Percentiles rank a stretch among this genome's conserved stretches.
These are phyloP conservation scores for Lunularia cruciata DNA, from an alignment of 225 moss, liverwort and hornwort genomes.

Conservation along the genomic window DNA sequence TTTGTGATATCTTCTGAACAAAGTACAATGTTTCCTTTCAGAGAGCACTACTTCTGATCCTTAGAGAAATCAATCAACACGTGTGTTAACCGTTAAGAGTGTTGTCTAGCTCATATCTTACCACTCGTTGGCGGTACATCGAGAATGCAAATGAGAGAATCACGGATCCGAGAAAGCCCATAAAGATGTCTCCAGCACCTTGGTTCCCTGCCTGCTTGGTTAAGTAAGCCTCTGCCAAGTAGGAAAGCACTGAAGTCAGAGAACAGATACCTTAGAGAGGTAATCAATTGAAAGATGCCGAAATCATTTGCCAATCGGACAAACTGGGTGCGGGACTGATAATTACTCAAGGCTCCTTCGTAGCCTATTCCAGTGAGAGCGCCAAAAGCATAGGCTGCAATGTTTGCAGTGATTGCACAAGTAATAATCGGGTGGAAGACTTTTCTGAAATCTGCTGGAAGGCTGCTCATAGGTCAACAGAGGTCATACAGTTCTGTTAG, in stretches of 20 bases:
- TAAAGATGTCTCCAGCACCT: conserved; percentile 91
- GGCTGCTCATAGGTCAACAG: conserved; percentile 43
- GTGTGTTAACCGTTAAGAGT: no score
- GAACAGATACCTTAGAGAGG: background rate
- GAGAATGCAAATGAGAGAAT: conserved; percentile 98
- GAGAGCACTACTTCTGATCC: no score
- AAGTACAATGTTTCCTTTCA: no score
- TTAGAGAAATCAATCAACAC: no score
- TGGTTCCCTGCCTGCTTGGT: conserved; percentile 88
- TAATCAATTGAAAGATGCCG: background rate
- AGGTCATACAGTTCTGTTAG: background rate
- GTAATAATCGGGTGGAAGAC: conserved; percentile 87
- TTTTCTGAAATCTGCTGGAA: conserved; percentile 68
- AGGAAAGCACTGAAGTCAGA: background rate
- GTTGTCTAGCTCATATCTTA: conserved; percentile 19
- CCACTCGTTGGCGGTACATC: conserved; percentile 95
- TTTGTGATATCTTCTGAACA: no score
- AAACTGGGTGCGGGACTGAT: background rate
- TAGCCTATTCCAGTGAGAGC: conserved; percentile 66
- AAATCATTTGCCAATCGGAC: background rate
- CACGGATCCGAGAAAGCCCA: conserved; percentile 92
- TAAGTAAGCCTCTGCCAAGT: conserved; percentile 75
- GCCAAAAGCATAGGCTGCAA: conserved; percentile 66
- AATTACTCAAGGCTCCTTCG: conserved; percentile 73
- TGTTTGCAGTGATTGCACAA: conserved; percentile 78